Percentiles rank a stretch among this genome's conserved stretches.
Evolutionary conservation across 306 rosid species (phyloP).

Genomic region (Cucurbita maxima): DNA sequence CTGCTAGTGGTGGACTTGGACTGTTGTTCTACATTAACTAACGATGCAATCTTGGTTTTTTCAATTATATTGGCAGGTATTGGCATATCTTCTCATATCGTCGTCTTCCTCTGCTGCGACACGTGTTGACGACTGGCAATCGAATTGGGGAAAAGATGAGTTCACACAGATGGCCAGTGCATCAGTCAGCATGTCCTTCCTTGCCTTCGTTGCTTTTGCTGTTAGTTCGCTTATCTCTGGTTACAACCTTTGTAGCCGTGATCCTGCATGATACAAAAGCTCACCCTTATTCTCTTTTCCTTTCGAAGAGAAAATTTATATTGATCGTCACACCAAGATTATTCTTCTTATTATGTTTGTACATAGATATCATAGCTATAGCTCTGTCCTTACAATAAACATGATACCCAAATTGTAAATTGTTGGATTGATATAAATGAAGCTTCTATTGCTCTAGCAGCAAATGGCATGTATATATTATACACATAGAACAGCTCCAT

Average conservation of each 20-base stretch:
- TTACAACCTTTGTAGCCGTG: slow-evolving; percentile 48
- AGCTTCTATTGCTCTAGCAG: background rate
- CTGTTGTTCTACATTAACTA: background rate
- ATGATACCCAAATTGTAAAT: background rate
- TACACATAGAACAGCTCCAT: too few relatives aligned
- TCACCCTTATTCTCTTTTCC: too few relatives aligned
- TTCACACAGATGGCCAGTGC: slow-evolving; percentile 92
- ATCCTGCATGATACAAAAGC: slow-evolving; percentile 13
- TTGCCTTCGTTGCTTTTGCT: slow-evolving; percentile 82
- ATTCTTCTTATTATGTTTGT: slow-evolving; percentile 4
- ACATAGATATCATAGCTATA: slow-evolving; percentile 5
- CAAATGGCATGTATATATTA: too few relatives aligned
- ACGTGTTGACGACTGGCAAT: slow-evolving; percentile 84
- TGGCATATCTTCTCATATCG: slow-evolving; percentile 89
- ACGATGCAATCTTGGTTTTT: background rate
- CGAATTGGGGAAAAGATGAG: slow-evolving; percentile 95
- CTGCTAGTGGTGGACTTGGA: too few relatives aligned
- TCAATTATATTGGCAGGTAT: slow-evolving; percentile 27
- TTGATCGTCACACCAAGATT: background rate
- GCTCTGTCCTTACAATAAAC: slow-evolving; percentile 6
- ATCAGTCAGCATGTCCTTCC: slow-evolving; percentile 65
- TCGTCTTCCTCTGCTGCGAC: slow-evolving; percentile 92
- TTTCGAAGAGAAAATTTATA: background rate
- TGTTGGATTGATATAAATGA: background rate
- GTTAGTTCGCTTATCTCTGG: slow-evolving; percentile 82